Evolutionary conservation across 1,284 basidiomycete species (phyloP).

Genomic region (Puccinia triticina): DNA sequence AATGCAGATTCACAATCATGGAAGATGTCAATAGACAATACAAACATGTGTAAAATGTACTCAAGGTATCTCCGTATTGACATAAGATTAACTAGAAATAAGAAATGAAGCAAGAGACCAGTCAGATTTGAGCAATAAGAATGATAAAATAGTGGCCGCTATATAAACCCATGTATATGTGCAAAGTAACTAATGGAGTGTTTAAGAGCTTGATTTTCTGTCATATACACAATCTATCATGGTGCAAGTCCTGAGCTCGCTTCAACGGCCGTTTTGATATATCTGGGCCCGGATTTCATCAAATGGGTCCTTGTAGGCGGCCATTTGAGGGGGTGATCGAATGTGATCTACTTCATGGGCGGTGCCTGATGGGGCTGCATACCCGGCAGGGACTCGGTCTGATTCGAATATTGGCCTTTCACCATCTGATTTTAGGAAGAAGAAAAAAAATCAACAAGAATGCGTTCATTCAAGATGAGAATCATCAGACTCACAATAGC

Average conservation of each 20-base stretch:
- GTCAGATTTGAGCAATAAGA: background rate
- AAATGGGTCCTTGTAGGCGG: conserved; percentile 49
- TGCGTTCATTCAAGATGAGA: conserved; percentile 2
- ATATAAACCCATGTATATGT: background rate
- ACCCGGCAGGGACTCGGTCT: conserved; percentile 39
- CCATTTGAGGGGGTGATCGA: conserved; percentile 32
- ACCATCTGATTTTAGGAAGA: conserved; percentile 21
- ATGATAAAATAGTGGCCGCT: background rate
- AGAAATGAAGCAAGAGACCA: background rate
- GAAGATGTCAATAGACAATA: background rate
- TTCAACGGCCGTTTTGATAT: conserved; percentile 41
- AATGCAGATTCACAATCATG: background rate
- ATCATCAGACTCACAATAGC: conserved; percentile 39
- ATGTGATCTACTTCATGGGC: conserved; percentile 7
- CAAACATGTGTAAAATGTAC: background rate
- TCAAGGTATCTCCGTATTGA: background rate
- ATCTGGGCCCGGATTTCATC: conserved; percentile 50
- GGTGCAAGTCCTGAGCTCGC: background rate
- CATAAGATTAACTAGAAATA: background rate
- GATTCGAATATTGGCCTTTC: conserved; percentile 46
- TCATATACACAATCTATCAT: background rate
- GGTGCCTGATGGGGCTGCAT: conserved; percentile 20
- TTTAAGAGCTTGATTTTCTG: background rate
- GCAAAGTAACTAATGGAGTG: background rate
- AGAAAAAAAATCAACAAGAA: background rate